Conservation (phyloP, 75 land plant species). For the Cupressus sempervirens region DNA sequence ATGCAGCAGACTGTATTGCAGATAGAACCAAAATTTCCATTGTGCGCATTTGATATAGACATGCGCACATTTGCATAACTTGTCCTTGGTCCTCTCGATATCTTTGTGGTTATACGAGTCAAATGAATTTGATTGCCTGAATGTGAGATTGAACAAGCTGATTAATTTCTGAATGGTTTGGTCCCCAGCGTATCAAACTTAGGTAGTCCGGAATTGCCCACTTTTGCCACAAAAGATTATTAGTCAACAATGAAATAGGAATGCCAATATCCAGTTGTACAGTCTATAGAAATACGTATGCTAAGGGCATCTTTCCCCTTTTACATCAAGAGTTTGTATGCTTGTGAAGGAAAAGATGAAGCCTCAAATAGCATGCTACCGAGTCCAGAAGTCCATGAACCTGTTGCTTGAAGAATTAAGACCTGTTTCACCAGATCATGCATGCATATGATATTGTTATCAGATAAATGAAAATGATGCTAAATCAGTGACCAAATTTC, state of each 20-base stretch:
- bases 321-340: neutral
- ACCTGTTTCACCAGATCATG: neutral
- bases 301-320: neutral
- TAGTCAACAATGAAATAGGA: neutral
- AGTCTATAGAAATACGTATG: neutral
- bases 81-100: neutral
- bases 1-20: neutral
- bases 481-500: neutral
- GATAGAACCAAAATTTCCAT: constrained; percentile 7
- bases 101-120: neutral
- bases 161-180: neutral
- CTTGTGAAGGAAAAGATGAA: neutral
- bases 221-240: neutral
- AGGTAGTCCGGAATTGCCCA: neutral
- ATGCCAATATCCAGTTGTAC: neutral
- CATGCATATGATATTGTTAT: neutral
- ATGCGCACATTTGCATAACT: neutral
- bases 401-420: neutral
- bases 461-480: neutral
- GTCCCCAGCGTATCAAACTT: neutral
- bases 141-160: neutral
- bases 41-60: constrained; percentile 10
- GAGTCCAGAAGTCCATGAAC: neutral
- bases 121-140: neutral
- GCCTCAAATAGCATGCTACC: neutral